Evolutionary conservation across 345 rosid genomes (phyloP).

Genomic region (Erysimum cheiranthoides): DNA sequence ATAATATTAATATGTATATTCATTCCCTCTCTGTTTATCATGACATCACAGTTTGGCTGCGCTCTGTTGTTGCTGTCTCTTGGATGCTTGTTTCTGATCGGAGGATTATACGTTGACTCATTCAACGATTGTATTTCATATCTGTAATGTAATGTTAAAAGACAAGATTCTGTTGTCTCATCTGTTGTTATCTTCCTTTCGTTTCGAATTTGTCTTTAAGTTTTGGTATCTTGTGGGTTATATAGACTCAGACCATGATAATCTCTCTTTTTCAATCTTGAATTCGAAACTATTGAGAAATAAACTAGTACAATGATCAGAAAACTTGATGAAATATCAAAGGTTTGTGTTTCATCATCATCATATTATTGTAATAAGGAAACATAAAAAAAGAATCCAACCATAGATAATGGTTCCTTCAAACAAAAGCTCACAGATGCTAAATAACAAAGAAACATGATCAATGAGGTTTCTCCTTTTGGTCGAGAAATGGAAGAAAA

Average conservation of each 20-base stretch:
- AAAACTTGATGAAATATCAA: constrained; percentile 14
- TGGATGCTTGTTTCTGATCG: constrained; percentile 71
- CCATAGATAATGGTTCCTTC: constrained; percentile 31
- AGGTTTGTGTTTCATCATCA: constrained; percentile 19
- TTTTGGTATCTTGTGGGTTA: background rate
- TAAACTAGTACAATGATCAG: background rate
- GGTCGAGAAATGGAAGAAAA: constrained; percentile 25
- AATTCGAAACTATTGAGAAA: background rate
- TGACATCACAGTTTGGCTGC: constrained; percentile 65
- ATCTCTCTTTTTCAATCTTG: background rate
- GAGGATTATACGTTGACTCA: background rate
- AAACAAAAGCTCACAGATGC: constrained; percentile 26
- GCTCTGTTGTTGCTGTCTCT: constrained; percentile 76
- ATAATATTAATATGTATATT: background rate
- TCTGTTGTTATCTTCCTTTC: constrained; percentile 20
- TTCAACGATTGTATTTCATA: background rate
- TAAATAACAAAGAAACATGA: constrained; percentile 39
- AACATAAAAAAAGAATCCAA: constrained; percentile 22
- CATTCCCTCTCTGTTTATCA: background rate
- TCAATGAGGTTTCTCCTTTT: constrained; percentile 15
- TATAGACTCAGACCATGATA: background rate
- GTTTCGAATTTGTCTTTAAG: background rate
- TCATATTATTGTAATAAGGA: constrained; percentile 29
- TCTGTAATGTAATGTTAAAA: constrained; percentile 14
- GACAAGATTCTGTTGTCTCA: constrained; percentile 15